Evolutionary conservation across 805 yeast species (phyloP), one percentile per base, ranked within the genome.

Genomic region (Jamesozyma hellenica): DNA sequence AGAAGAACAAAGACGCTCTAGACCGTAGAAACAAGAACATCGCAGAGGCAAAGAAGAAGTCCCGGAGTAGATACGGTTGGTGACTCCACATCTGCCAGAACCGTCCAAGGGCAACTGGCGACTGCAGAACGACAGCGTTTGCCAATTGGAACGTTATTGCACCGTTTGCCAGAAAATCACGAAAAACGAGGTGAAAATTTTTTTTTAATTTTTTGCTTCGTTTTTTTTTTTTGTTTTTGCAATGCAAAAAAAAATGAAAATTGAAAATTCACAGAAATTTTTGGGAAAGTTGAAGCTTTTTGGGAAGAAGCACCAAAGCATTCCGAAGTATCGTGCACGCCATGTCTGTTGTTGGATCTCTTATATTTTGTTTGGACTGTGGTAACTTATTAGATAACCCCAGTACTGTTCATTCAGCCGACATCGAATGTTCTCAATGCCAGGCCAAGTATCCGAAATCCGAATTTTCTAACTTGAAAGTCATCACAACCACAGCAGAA

Each of bases 311-410:
- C n/a, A n/a, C n/a, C n/a, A 32, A 13, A 19, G 8, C 19, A 29
- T 7, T 32, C 1, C 6, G 10, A 6, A 10, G 14, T 15, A n/a
- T n/a, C n/a, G n/a, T n/a, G n/a, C n/a, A n/a, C 32, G 12, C 4
- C 16, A 90, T 92, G 98, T 85, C 96, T 42, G 94, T 78, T 14
- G 95, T 92, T 32, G 99, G 98, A 13, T 83, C 95, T 36, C 74
- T 92, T 53, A 90, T 92, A 43, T 92, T 92, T 64, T 92, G 99
- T 61, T 71, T 79, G 10, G 84, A 79, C 50, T 92, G 99, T 63
- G 99, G 99, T 51, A 85, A 82, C 54, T 69, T 92, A 40, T 68
- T 92, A 43, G 95, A 85, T 38, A 60, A 56, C 58, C 71, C 86
- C 9, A 75, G 75, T 25, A 64, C 77, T 27, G 52, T 48, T 23